Evolutionary conservation across 148 eudicot species (phyloP), one percentile per base, ranked within the genome.

Genomic region (Hydrangea macrophylla): DNA sequence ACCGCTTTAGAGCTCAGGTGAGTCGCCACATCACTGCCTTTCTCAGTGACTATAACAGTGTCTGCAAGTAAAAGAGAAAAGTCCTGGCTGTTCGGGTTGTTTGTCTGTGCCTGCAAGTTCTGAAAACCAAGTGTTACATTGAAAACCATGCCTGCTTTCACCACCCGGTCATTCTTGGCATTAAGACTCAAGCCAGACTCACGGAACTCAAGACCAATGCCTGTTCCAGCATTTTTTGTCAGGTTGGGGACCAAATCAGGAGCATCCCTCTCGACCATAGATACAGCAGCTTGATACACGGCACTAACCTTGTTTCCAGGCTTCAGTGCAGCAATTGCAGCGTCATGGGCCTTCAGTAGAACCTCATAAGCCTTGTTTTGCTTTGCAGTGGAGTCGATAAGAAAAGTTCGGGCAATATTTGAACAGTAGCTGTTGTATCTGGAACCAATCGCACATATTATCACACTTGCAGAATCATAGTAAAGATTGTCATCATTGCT

Each of bases 151-250:
- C 96, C 97, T 24, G 82, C 69, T 72, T 85, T 88, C 79, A 94
- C 56, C 42, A 82, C 62, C 30, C 82, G 70, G 1, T 90, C 92
- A 74, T 88, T 94, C 77, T 86, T 94, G 22, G 78, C 78, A 72
- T 87, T 88, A 68, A 94, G 83, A 64, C 50, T 83, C 51, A 84
- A 73, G 8, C 96, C 89, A 3, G 98, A 81, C 74, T 94, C 98
- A 20, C 98, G 86, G 57, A 94, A 94, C 79, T 94, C 97, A 37
- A 94, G 77, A 69, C 97, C 98, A 4, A 90, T 88, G 9, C 98
- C 97, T 9, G 97, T 94, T 22, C 98, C 98, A 11, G 89, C 98
- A 40, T 96, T 77, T 75, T 86, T 90, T 36, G 98, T 90, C 81
- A 94, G 59, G 62, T 86, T 79, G n/a, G 71, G 70, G 9, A 85